A percentile compares a stretch with the other conserved stretches of the same genome.
Conservation (phyloP, 352 stramenopile genomes). For the Phytophthora niederhauseri region DNA sequence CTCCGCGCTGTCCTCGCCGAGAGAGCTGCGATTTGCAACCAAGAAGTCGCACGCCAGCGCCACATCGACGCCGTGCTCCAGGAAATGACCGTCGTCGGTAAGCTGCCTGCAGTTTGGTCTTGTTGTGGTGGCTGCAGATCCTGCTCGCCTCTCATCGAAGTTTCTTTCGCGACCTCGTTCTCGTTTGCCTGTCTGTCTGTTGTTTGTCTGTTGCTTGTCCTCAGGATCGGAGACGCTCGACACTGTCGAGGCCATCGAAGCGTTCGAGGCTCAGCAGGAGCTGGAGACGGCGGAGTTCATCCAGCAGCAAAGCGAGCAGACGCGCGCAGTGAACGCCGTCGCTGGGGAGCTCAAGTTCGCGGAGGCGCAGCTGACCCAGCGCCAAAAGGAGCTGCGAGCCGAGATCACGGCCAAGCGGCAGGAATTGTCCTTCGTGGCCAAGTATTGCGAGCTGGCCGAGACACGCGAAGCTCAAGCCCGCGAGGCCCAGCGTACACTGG, state of each 20-base stretch:
- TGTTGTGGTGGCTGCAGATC: constrained; percentile 20
- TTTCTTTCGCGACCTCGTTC: constrained; percentile 22
- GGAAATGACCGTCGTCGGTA: constrained; percentile 39
- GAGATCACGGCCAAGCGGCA: constrained; percentile 40
- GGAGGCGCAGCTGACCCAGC: constrained; percentile 55
- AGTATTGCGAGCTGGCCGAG: constrained; percentile 42
- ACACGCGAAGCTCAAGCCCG: constrained; percentile 39
- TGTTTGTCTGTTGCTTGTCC: neutral
- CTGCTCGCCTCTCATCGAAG: constrained; percentile 5
- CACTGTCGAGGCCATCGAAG: constrained; percentile 32
- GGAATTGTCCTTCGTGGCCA: constrained; percentile 42
- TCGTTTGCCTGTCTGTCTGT: neutral
- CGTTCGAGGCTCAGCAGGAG: constrained; percentile 42
- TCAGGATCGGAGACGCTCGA: constrained; percentile 33
- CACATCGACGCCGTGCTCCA: constrained; percentile 42
- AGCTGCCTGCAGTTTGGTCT: constrained; percentile 2
- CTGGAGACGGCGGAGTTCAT: constrained; percentile 40
- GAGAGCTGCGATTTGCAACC: constrained; percentile 34
- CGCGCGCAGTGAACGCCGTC: constrained; percentile 31
- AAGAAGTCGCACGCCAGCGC: constrained; percentile 44
- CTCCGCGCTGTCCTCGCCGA: constrained; percentile 49
- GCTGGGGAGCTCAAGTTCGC: constrained; percentile 43
- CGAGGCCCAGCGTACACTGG: constrained; percentile 52
- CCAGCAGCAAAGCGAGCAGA: constrained; percentile 21
- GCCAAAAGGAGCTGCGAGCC: constrained; percentile 52